Evolutionary conservation across 31 red algal genomes (phyloP).

Genomic region (Asparagopsis taxiformis): DNA sequence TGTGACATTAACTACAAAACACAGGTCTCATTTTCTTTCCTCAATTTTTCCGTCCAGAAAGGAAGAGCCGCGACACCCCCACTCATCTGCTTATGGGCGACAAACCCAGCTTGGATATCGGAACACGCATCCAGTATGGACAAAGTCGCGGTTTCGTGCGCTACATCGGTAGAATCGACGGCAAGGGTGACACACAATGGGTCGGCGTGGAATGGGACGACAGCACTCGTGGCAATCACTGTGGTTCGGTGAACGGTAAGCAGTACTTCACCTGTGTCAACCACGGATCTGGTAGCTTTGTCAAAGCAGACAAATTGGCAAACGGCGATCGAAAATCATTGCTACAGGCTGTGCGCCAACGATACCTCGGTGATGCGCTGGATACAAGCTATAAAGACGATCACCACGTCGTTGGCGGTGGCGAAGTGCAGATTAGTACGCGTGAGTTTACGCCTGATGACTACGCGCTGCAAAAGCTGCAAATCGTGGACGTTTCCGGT

Average conservation of each 20-base stretch:
- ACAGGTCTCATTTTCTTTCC: no score
- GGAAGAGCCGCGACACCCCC: no score
- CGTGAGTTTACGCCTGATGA: slow-evolving; percentile 2
- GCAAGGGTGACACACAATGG: slow-evolving; percentile 31
- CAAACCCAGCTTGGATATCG: no score
- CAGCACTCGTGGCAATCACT: slow-evolving; percentile 53
- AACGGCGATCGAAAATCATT: slow-evolving; percentile 9
- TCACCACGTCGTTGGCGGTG: slow-evolving; percentile 22
- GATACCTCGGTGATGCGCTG: slow-evolving; percentile 13
- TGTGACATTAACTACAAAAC: no score
- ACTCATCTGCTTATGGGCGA: no score
- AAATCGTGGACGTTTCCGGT: slow-evolving; percentile 29
- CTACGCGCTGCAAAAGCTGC: slow-evolving; percentile 5
- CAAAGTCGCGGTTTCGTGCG: slow-evolving; percentile 35
- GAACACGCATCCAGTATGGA: no score
- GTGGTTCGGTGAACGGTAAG: slow-evolving; percentile 41
- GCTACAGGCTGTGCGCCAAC: slow-evolving; percentile 19
- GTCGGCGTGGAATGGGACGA: slow-evolving; percentile 73
- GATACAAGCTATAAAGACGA: slow-evolving; percentile 18
- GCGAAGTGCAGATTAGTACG: slow-evolving; percentile 11
- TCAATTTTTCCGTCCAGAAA: no score
- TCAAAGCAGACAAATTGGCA: slow-evolving; percentile 32
- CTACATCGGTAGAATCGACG: slow-evolving; percentile 26
- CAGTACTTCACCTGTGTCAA: slow-evolving; percentile 25
- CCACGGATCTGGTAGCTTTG: slow-evolving; percentile 11